phyloP scores from a whole-genome alignment of 2,329 filamentous ascomycete genomes.

The Colletotrichum cuscutae region DNA sequence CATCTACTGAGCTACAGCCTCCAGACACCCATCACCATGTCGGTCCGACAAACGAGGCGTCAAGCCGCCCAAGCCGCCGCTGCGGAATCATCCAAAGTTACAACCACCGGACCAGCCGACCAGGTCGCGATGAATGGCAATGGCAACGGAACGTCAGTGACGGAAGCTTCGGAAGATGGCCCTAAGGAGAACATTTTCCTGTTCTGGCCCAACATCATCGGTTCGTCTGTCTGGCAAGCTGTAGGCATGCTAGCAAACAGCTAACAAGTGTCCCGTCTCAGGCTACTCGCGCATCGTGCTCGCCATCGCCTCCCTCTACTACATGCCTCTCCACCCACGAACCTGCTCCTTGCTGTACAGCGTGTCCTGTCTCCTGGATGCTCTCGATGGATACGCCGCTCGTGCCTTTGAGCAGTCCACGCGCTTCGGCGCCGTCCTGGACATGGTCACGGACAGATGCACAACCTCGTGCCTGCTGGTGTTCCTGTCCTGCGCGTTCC shows the following conservation, averaged over 20 bases:
- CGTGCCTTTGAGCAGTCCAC: conserved; percentile 85
- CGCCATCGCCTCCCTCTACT: conserved; percentile 92
- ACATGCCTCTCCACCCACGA: conserved; percentile 98
- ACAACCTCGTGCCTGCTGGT: conserved; percentile 95
- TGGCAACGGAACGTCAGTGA: conserved; percentile 49
- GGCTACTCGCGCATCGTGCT: conserved; percentile 83
- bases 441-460: conserved; percentile 99
- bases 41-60: conserved; percentile 50
- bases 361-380: conserved; percentile 93
- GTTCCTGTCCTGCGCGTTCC: conserved; percentile 94
- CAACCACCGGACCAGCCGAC: conserved; percentile 13
- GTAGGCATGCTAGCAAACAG: neutral
- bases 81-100: conserved; percentile 19
- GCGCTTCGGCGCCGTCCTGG: conserved; percentile 93
- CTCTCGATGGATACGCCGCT: conserved; percentile 93
- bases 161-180: conserved; percentile 48
- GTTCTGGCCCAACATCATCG: conserved; percentile 85
- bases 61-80: conserved; percentile 47
- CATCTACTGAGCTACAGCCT: neutral
- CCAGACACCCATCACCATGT: conserved; percentile 43
- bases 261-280: conserved; percentile 44
- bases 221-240: conserved; percentile 54
- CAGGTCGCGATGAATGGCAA: conserved; percentile 55
- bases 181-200: conserved; percentile 80
- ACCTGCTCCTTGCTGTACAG: conserved; percentile 93